Base-by-base conservation (phyloP, 2,329 filamentous ascomycete species). In the Pseudocercospora macadamiae region DNA sequence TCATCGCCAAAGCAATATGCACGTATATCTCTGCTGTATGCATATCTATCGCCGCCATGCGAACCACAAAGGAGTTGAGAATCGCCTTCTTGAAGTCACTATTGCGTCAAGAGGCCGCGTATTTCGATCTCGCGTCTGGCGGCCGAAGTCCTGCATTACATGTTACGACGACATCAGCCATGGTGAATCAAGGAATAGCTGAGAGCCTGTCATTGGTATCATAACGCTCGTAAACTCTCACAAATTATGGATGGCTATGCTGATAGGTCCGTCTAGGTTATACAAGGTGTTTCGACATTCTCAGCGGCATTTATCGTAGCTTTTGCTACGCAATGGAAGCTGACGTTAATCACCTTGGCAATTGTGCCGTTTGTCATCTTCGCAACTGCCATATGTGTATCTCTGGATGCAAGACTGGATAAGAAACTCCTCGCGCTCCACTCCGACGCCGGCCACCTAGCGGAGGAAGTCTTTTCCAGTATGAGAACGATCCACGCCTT, bases 31-130 rank as follows among this genome's bases (percentile, higher is more conserved):
- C 21, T 63, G 64, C 60, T 14, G 61, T 76, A 1, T 68, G 64
- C 28, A 68, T 83, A n/a, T 82, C 80, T 1, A 79, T 83, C 34
- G 75, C 79, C 2, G 81, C 81, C 2, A 79, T 80, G 53, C 74
- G 80, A 8, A 80, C 81, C 3, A 81, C 81, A 3, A 78, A 79
- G 54, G 79, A 72, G 26, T 65, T 75, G 53, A 71, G 89, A 26
- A 79, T 87, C 26, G 80, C 85, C 65, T 91, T 89, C 64, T 77
- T 91, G n/a, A 77, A 81, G 47, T 78, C 80, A 30, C 79, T 89
- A 4, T 85, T 92, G 54, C 75, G 77, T 1, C 86, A 90, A 71
- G 84, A 85, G 42, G 82, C 90, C 39, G 82, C 86, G 56, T 84
- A 87, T 36, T 83, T 90, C 36, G 88, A 90, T 71, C 83, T 82